Percentiles rank a stretch among this genome's conserved stretches.
Evolutionary conservation across 1,284 basidiomycete genomes (phyloP).

Genomic region (Ceratobasidium papillatum): DNA sequence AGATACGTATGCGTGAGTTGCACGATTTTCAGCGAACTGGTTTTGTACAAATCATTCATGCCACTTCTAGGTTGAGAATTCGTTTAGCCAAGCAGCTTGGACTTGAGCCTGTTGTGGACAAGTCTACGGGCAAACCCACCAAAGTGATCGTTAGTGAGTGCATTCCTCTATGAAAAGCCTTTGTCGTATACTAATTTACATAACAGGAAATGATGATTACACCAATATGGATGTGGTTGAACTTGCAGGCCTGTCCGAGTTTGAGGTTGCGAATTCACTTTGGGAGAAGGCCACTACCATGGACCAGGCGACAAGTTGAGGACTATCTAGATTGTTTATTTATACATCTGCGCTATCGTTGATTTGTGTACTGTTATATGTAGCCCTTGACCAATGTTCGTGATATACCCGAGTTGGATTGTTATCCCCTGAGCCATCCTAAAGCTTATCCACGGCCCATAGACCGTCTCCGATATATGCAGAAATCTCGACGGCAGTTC

Average conservation of each 20-base stretch:
- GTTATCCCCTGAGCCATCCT: conserved; percentile 46
- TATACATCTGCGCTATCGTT: neutral
- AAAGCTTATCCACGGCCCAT: conserved; percentile 80
- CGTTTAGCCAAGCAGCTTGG: conserved; percentile 42
- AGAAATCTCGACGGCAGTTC: conserved; percentile 87
- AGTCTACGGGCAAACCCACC: conserved; percentile 27
- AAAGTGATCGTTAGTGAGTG: conserved; percentile 42
- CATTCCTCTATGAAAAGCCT: neutral
- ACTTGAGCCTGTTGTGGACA: conserved; percentile 41
- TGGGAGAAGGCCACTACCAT: conserved; percentile 41
- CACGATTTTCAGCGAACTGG: neutral
- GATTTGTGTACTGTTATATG: conserved; percentile 19
- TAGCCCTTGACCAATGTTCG: neutral
- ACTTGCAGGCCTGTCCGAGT: conserved; percentile 36
- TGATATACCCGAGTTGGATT: neutral
- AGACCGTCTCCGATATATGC: conserved; percentile 90
- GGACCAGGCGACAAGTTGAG: conserved; percentile 27
- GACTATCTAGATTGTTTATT: neutral
- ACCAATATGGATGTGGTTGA: conserved; percentile 41
- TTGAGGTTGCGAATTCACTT: conserved; percentile 41
- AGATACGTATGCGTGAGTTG: conserved; percentile 5
- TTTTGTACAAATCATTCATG: neutral
- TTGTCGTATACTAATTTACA: neutral
- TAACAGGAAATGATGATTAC: conserved; percentile 38
- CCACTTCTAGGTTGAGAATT: conserved; percentile 32